Evolutionary conservation across 495 filamentous ascomycete species (phyloP).

Genomic region (Penicillium antarcticum): DNA sequence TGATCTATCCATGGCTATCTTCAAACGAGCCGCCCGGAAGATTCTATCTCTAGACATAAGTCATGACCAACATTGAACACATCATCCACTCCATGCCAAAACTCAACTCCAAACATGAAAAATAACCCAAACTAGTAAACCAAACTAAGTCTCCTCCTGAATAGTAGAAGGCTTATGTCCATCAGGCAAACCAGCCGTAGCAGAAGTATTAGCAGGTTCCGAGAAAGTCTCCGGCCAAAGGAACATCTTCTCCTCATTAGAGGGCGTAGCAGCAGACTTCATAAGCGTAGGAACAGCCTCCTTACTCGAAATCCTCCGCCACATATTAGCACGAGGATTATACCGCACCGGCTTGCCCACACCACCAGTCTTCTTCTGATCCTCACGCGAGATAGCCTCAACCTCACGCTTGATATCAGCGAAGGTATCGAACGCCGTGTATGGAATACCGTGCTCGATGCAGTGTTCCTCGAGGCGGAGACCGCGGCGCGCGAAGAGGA

Average conservation of each 20-base stretch:
- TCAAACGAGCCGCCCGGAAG: background rate
- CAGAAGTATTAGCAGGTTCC: slow-evolving; percentile 14
- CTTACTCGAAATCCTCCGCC: slow-evolving; percentile 62
- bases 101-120: background rate
- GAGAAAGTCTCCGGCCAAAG: slow-evolving; percentile 64
- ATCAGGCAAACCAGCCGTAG: too few species aligned
- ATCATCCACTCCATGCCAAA: slow-evolving; percentile 3
- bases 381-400: slow-evolving; percentile 55
- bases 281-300: slow-evolving; percentile 55
- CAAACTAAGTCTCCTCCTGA: slow-evolving; percentile 9
- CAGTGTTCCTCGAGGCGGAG: slow-evolving; percentile 72
- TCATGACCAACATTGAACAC: background rate
- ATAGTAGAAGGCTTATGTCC: slow-evolving; percentile 26
- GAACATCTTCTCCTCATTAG: slow-evolving; percentile 62
- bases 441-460: slow-evolving; percentile 58
- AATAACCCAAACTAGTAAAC: slow-evolving; percentile 1
- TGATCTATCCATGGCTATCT: background rate
- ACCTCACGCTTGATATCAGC: slow-evolving; percentile 65
- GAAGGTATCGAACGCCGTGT: slow-evolving; percentile 66
- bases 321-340: slow-evolving; percentile 70
- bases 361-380: slow-evolving; percentile 63
- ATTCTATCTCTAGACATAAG: background rate
- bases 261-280: slow-evolving; percentile 49
- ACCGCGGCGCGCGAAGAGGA: slow-evolving; percentile 69
- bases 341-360: slow-evolving; percentile 59